These are phyloP conservation scores for Aspergillus fructus DNA, from an alignment of 2,329 filamentous ascomycete genomes.

Conservation along the genomic window DNA sequence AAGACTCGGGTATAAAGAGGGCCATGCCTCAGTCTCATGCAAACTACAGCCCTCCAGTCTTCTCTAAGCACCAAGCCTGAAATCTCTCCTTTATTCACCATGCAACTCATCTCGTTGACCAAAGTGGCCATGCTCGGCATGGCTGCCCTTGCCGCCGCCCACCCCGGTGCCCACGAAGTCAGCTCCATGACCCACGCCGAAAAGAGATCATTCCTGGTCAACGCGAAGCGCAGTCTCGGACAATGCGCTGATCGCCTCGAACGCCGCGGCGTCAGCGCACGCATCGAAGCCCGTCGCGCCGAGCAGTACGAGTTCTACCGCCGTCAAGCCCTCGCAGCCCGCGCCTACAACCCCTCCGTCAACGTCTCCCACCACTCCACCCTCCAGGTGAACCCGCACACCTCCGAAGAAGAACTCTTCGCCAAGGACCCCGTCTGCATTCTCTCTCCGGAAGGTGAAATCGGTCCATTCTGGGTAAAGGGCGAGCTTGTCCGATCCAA, in stretches of 20 bases:
- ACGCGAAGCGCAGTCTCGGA: slow-evolving; percentile 22
- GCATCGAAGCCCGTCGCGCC: slow-evolving; percentile 24
- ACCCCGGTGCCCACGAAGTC: slow-evolving; percentile 3
- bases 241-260: slow-evolving; percentile 23
- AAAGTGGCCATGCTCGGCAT: background rate
- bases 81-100: background rate
- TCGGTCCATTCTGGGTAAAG: slow-evolving; percentile 47
- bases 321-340: slow-evolving; percentile 20
- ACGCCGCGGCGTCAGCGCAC: slow-evolving; percentile 21
- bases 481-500: slow-evolving; percentile 40
- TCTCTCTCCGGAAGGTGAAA: slow-evolving; percentile 51
- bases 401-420: slow-evolving; percentile 25
- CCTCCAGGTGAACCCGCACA: slow-evolving; percentile 18
- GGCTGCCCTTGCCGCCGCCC: background rate
- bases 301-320: slow-evolving; percentile 18
- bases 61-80: too few species aligned
- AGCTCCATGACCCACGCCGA: slow-evolving; percentile 3
- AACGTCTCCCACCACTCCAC: slow-evolving; percentile 40
- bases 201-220: slow-evolving; percentile 7
- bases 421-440: slow-evolving; percentile 38
- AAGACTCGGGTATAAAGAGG: too few species aligned
- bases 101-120: background rate
- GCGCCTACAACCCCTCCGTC: slow-evolving; percentile 36
- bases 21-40: too few species aligned
- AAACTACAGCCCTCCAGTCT: too few species aligned